Evolutionary conservation across 306 rosid genomes (phyloP), one percentile per base, ranked within the genome.

Genomic region (Alnus glutinosa): DNA sequence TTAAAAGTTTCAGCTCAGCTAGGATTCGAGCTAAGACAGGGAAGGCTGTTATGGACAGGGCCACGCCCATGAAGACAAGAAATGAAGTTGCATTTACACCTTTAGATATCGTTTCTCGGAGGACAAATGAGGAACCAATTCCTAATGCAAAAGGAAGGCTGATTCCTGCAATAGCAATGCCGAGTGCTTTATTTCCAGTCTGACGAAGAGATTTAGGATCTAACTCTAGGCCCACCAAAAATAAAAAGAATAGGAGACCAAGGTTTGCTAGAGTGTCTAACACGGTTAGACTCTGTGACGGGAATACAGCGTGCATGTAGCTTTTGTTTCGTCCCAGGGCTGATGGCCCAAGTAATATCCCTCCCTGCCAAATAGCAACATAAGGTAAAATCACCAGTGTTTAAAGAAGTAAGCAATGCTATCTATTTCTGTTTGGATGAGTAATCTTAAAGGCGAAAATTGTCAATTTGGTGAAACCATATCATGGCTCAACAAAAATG

Each of bases 31-130:
- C 97, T 36, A 94, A 80, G 23, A 94, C 97, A 3, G 97, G 97
- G 80, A 94, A 94, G 39, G 98, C 97, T 2, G 97, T 94, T 34
- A 94, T 92, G 18, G 97, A 94, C 74, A 92, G 88, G 59, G 98
- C 93, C 55, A 94, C 97, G 18, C 97, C 97, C 97, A 92, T 92
- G 88, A 91, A 94, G 42, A 94, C 91, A 59, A 92, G 88, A 77
- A 94, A 92, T 3, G 97, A 77, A 7, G 83, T 5, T 48, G 68
- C 70, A 55, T 88, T 75, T 59, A 84, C 91, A 74, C 89, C 97
- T 81, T 89, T 87, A 75, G 97, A 83, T 75, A 94, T 87, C 42
- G 98, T 89, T 76, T 10, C 77, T 58, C 39, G 75, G 5, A 92
- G 89, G 75, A 91, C 83, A 84, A 82, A 82, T 9, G 98, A 90